Percentiles rank a stretch among this genome's conserved stretches.
These are phyloP conservation scores for Clitopilus passeckerianus DNA, from an alignment of 768 basidiomycete species.

Conservation along the genomic window DNA sequence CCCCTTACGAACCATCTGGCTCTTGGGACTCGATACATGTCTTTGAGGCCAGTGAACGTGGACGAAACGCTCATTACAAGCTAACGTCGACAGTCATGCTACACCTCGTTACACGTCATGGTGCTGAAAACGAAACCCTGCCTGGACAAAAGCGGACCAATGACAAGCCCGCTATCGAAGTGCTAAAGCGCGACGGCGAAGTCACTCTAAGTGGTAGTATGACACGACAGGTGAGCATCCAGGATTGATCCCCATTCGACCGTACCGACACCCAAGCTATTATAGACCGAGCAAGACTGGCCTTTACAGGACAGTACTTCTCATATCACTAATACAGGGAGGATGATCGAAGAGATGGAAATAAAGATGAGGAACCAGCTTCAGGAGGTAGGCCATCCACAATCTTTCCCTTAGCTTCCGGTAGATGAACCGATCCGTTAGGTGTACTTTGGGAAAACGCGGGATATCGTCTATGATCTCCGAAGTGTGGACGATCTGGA, in stretches of 20 bases:
- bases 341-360: slow-evolving; percentile 98
- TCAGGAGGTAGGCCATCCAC: slow-evolving; percentile 60
- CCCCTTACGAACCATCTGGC: slow-evolving; percentile 63
- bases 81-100: slow-evolving; percentile 97
- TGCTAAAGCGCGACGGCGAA: slow-evolving; percentile 64
- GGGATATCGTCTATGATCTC: slow-evolving; percentile 90
- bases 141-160: slow-evolving; percentile 16
- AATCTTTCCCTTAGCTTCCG: neutral
- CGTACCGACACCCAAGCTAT: neutral
- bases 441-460: slow-evolving; percentile 96
- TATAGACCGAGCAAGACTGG: slow-evolving; percentile 82
- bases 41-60: slow-evolving; percentile 91
- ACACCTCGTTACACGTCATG: slow-evolving; percentile 63
- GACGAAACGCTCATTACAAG: slow-evolving; percentile 92
- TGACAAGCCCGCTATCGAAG: slow-evolving; percentile 32
- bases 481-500: slow-evolving; percentile 85
- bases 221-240: slow-evolving; percentile 81
- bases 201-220: slow-evolving; percentile 91
- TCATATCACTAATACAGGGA: slow-evolving; percentile 92
- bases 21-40: slow-evolving; percentile 99
- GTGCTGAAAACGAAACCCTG: slow-evolving; percentile 25
- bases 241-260: neutral
- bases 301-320: slow-evolving; percentile 74
- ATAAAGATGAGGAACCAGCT: slow-evolving; percentile 97
- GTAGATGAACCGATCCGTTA: slow-evolving; percentile 17